A percentile compares a stretch with the other conserved stretches of the same genome.
phyloP scores from a whole-genome alignment of 768 basidiomycete species.

The Mycena alexandri region DNA sequence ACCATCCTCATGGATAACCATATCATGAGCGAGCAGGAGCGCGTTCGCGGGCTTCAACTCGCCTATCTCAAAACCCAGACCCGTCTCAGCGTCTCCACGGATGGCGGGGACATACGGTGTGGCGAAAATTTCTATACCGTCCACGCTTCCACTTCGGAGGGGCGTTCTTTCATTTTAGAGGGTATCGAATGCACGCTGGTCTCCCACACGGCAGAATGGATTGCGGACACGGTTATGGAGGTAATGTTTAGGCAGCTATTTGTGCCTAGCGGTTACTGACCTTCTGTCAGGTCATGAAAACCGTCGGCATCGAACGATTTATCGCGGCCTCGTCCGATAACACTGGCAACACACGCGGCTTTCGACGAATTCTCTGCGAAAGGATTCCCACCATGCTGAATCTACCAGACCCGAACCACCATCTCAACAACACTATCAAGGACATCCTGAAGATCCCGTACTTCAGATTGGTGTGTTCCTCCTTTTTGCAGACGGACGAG shows the following conservation, averaged over 20 bases:
- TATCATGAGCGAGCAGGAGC: slow-evolving; percentile 41
- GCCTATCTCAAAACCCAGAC: slow-evolving; percentile 30
- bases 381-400: not conserved
- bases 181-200: slow-evolving; percentile 1
- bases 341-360: slow-evolving; percentile 2
- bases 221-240: slow-evolving; percentile 3
- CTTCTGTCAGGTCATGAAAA: not conserved
- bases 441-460: slow-evolving; percentile 38
- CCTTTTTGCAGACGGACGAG: not conserved
- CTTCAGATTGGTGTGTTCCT: slow-evolving; percentile 36
- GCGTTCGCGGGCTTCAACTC: slow-evolving; percentile 36
- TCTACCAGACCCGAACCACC: slow-evolving; percentile 38
- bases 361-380: not conserved
- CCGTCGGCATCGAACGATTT: slow-evolving; percentile 4
- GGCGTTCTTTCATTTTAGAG: slow-evolving; percentile 4
- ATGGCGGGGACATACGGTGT: slow-evolving; percentile 24
- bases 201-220: slow-evolving; percentile 12
- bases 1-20: slow-evolving; percentile 41
- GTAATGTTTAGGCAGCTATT: not conserved
- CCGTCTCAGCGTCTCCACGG: slow-evolving; percentile 41
- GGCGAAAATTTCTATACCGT: slow-evolving; percentile 16
- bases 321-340: not conserved
- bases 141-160: not conserved
- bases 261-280: not conserved
- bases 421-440: slow-evolving; percentile 42